Evolutionary conservation across 2,329 filamentous ascomycete genomes (phyloP).

Genomic region (Trichoderma citrinoviride): DNA sequence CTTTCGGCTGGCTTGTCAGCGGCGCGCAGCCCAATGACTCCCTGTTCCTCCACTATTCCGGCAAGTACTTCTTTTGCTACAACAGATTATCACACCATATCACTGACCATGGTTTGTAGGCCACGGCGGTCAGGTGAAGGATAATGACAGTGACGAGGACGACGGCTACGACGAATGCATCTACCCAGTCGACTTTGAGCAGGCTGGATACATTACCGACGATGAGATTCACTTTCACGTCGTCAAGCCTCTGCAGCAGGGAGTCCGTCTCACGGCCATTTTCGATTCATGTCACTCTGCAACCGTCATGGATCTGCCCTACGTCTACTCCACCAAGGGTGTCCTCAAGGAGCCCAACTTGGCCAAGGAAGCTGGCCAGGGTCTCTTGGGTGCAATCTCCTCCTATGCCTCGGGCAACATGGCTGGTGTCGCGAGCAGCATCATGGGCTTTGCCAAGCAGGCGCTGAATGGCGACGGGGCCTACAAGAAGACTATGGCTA

Average conservation of each 20-base stretch:
- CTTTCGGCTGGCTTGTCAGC: constrained; percentile 73
- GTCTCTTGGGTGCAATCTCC: constrained; percentile 68
- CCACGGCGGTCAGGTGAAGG: constrained; percentile 72
- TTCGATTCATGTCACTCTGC: constrained; percentile 82
- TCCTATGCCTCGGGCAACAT: constrained; percentile 84
- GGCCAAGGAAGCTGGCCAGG: constrained; percentile 74
- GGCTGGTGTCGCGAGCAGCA: constrained; percentile 71
- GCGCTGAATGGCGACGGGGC: constrained; percentile 76
- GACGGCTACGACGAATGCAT: constrained; percentile 78
- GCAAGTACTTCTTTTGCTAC: constrained; percentile 40
- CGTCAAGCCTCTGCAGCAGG: constrained; percentile 73
- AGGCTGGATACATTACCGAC: constrained; percentile 71
- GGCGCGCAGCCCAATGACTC: constrained; percentile 71
- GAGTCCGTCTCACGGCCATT: constrained; percentile 80
- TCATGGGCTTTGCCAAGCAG: constrained; percentile 86
- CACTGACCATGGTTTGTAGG: constrained; percentile 42
- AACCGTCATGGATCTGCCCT: constrained; percentile 72
- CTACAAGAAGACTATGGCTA: constrained; percentile 76
- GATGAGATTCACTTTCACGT: constrained; percentile 76
- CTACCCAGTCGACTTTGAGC: constrained; percentile 71
- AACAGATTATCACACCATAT: background rate
- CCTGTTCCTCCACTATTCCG: constrained; percentile 74
- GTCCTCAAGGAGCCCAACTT: constrained; percentile 78
- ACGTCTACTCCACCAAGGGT: constrained; percentile 77
- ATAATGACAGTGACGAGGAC: constrained; percentile 71